phyloP scores from a whole-genome alignment of 345 rosid species.

The Aquilaria yunnanensis region DNA sequence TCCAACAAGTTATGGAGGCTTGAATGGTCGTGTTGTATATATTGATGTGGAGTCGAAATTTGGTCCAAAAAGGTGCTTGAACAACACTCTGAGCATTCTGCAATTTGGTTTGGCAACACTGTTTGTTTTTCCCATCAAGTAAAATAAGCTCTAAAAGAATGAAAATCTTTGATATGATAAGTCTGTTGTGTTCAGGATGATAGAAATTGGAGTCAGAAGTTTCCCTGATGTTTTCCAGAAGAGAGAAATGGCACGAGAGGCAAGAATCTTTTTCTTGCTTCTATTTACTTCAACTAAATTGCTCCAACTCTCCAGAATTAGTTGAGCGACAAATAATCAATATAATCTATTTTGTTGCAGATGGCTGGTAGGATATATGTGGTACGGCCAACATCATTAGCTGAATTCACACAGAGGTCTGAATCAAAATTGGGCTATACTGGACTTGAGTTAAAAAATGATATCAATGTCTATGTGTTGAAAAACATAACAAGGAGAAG shows the following conservation, averaged over 20 bases:
- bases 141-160: neutral
- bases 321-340: slow-evolving; percentile 2
- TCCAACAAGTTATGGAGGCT: slow-evolving; percentile 62
- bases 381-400: slow-evolving; percentile 59
- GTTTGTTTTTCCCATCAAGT: neutral
- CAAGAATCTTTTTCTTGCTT: slow-evolving; percentile 5
- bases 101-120: neutral
- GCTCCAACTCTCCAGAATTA: neutral
- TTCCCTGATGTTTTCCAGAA: slow-evolving; percentile 71
- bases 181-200: slow-evolving; percentile 39
- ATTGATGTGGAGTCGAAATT: slow-evolving; percentile 80
- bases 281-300: slow-evolving; percentile 3
- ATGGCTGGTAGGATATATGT: slow-evolving; percentile 90
- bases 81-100: neutral
- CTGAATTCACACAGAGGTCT: slow-evolving; percentile 72
- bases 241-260: slow-evolving; percentile 74
- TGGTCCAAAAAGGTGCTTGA: slow-evolving; percentile 62
- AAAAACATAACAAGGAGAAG: no score
- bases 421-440: no score
- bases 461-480: no score
- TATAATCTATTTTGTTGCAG: slow-evolving; percentile 26
- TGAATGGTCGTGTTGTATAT: slow-evolving; percentile 72
- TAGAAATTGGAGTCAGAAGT: slow-evolving; percentile 75
- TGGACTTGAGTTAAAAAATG: no score
- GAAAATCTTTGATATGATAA: neutral